Evolutionary conservation across 495 filamentous ascomycete genomes (phyloP), one percentile per base, ranked within the genome.

Genomic region (Staphylotrichum tortipilum): DNA sequence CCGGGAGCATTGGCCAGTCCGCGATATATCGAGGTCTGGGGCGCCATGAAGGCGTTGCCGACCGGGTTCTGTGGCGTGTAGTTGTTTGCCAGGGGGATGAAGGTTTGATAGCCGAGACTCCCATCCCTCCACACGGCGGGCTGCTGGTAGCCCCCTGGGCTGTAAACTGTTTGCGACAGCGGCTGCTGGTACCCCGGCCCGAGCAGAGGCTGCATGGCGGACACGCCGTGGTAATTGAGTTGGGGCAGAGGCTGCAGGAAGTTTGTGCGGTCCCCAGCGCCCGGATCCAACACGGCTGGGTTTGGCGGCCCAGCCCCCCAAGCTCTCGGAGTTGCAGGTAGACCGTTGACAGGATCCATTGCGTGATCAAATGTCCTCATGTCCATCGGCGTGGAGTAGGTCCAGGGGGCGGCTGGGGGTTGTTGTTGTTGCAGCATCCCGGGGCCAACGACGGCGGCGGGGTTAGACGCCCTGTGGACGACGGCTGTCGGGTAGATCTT

Each of bases 101-200:
- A 44, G 2, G 49, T 37, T 40, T 54, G 62, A 43, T 68, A 72
- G 42, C 58, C 62, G 12, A 60, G 31, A 12, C 75, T 81, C 5
- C 84, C 83, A 66, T 94, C 82, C 11, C 82, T 81, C 86, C 86
- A 92, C 55, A 85, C 84, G 14, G 83, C 79, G 3, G 62, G 57
- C 33, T 86, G 86, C 64, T 80, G 86, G 14, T 84, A 78, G 4
- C 81, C 82, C 30, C 78, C 80, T 26, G 81, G 81, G 50, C 86
- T 86, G 15, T 84, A 84, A 18, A 83, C 80, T 3, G 86, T 88
- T 29, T 85, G 86, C 7, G 84, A 81, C 24, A 82, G 66, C 37
- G 75, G 76, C 28, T 82, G 80, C 50, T 89, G 86, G 47, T 85
- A 80, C 21, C 81, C 76, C 9, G 85, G 82, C 7, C 85, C 84